Percentiles rank a stretch among this genome's conserved stretches.
Conservation (phyloP, 2,329 filamentous ascomycete species). For the Paraphoma chrysanthemicola region DNA sequence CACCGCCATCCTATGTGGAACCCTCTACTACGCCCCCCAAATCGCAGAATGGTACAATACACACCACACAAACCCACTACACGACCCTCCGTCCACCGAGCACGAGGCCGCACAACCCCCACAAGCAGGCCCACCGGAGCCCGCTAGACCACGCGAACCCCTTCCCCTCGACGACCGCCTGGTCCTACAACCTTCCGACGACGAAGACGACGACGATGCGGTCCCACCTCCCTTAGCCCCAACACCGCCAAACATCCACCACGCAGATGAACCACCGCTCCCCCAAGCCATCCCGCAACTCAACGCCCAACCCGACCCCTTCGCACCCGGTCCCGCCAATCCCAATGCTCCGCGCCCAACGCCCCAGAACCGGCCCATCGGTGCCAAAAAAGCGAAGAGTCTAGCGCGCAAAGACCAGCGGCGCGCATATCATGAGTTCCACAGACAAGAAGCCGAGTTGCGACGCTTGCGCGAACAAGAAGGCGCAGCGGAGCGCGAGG, state of each 20-base stretch:
- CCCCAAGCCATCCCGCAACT: constrained; percentile 6
- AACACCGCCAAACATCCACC: constrained; percentile 31
- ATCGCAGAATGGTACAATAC: constrained; percentile 51
- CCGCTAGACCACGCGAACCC: constrained; percentile 14
- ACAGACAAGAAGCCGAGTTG: constrained; percentile 55
- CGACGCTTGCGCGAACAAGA: constrained; percentile 52
- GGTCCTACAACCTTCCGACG: constrained; percentile 27
- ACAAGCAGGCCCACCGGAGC: constrained; percentile 1
- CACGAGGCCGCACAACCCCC: constrained; percentile 1
- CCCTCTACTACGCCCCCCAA: constrained; percentile 57
- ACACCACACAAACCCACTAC: constrained; percentile 9
- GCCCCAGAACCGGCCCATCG: constrained; percentile 46
- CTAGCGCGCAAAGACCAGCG: constrained; percentile 54
- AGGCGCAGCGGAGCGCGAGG: constrained; percentile 54
- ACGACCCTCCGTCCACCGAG: not conserved
- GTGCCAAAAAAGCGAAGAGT: constrained; percentile 59
- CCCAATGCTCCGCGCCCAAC: constrained; percentile 26
- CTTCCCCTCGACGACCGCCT: constrained; percentile 32
- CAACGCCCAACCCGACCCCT: constrained; percentile 8
- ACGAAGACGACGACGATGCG: constrained; percentile 20
- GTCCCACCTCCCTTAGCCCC: constrained; percentile 31
- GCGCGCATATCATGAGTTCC: constrained; percentile 58
- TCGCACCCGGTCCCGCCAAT: constrained; percentile 42
- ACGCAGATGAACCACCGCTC: constrained; percentile 5
- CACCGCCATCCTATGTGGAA: constrained; percentile 51